phyloP scores from a whole-genome alignment of 169 alveolate genomes.

The Fabrea salina region DNA sequence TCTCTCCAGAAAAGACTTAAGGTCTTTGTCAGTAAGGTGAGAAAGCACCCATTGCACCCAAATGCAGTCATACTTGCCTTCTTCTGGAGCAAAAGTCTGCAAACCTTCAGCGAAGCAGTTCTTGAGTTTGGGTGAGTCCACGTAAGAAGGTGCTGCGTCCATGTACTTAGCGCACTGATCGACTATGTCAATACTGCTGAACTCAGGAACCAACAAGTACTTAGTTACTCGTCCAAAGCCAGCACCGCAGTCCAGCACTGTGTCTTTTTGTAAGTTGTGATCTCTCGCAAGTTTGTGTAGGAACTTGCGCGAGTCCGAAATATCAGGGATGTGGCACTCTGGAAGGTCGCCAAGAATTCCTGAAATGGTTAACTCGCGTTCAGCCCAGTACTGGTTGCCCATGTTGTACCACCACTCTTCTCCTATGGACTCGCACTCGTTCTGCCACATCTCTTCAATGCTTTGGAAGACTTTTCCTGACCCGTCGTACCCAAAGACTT shows the following conservation, averaged over 20 bases:
- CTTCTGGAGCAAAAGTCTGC: conserved; percentile 48
- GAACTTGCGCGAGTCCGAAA: conserved; percentile 51
- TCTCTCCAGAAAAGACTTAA: conserved; percentile 51
- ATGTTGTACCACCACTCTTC: conserved; percentile 55
- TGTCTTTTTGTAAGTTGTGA: conserved; percentile 34
- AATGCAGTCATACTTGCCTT: conserved; percentile 66
- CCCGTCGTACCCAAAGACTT: neutral
- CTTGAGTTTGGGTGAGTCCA: conserved; percentile 29
- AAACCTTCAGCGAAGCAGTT: conserved; percentile 49
- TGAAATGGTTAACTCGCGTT: conserved; percentile 39
- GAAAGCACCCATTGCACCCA: conserved; percentile 78
- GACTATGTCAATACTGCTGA: conserved; percentile 65
- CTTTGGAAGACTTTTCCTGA: neutral
- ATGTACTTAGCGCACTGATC: conserved; percentile 61
- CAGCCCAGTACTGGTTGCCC: conserved; percentile 55
- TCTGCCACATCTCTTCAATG: conserved; percentile 50
- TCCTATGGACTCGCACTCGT: conserved; percentile 20
- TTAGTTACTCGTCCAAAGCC: conserved; percentile 82
- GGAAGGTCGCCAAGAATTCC: conserved; percentile 70
- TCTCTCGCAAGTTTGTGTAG: conserved; percentile 39
- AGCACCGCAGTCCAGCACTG: conserved; percentile 75
- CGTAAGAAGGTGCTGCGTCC: conserved; percentile 38
- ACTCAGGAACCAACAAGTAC: conserved; percentile 50
- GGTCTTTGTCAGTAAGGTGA: conserved; percentile 74
- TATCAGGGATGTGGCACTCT: conserved; percentile 52